These are phyloP conservation scores for Microdochium paspali DNA, from an alignment of 2,329 filamentous ascomycete species.

Conservation along the genomic window DNA sequence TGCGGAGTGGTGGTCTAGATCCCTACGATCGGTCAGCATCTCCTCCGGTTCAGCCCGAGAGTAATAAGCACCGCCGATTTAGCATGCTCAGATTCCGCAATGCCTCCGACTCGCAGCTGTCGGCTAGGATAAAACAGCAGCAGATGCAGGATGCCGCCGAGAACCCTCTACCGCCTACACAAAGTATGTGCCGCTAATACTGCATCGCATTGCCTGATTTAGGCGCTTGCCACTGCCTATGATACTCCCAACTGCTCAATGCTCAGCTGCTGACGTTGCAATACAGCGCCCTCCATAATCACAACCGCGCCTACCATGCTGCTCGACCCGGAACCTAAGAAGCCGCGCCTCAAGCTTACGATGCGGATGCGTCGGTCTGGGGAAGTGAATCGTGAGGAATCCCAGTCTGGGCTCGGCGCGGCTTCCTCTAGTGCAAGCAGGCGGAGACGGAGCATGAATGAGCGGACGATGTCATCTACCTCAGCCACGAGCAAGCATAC, in stretches of 20 bases:
- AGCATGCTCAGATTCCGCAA: constrained; percentile 77
- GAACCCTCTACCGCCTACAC: constrained; percentile 44
- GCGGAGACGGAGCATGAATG: constrained; percentile 28
- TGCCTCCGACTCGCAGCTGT: constrained; percentile 86
- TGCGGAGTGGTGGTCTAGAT: constrained; percentile 11
- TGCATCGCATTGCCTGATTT: too few relatives aligned
- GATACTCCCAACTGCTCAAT: not conserved
- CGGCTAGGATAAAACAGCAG: constrained; percentile 63
- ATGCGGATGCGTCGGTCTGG: constrained; percentile 42
- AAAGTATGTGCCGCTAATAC: constrained; percentile 32
- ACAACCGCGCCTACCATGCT: constrained; percentile 80
- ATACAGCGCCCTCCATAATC: constrained; percentile 64
- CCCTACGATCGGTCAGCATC: constrained; percentile 29
- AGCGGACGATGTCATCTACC: constrained; percentile 18
- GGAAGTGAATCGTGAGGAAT: constrained; percentile 31
- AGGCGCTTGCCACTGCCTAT: constrained; percentile 2
- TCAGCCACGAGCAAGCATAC: constrained; percentile 28
- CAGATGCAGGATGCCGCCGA: constrained; percentile 33
- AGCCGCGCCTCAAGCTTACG: constrained; percentile 45
- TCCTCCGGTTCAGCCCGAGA: constrained; percentile 45
- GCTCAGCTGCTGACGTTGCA: constrained; percentile 10
- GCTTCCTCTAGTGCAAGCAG: constrained; percentile 23
- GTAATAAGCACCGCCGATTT: constrained; percentile 49
- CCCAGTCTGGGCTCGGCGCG: not conserved
- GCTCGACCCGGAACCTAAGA: constrained; percentile 41